Evolutionary conservation across 1,284 basidiomycete species (phyloP), one percentile per base, ranked within the genome.

Genomic region (Pyrrhoderma noxium): DNA sequence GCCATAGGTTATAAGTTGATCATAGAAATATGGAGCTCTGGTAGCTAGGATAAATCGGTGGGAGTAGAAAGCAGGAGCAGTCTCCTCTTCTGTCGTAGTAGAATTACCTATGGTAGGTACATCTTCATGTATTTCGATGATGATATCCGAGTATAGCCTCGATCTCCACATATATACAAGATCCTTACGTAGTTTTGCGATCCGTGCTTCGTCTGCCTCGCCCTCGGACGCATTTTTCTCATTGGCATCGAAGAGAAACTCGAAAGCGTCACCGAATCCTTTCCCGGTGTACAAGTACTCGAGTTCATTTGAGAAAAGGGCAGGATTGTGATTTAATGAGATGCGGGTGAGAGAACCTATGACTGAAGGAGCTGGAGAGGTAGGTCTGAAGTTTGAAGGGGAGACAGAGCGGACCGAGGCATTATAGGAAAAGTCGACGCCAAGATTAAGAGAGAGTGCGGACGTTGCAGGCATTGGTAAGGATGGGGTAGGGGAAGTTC

Each of bases 161-260:
- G 87, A 90, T 23, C 93, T 73, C 93, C 93, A 96, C 91, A 94
- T 94, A 72, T 88, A 96, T 23, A 94, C 89, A 31, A 96, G 74
- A 64, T 96, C 93, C 66, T 93, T 87, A 50, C 83, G 75, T 2
- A 95, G 79, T 66, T 93, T 93, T 69, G 94, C 90, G 47, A 90
- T 69, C n/a, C 89, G 73, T 52, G 78, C 71, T 54, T 85, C 79
- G 56, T 89, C 85, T 0, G 75, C 74, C 47, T 83, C 76, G 37
- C 67, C 72, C 46, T 75, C 71, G 52, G 85, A 79, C 56, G 89
- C 85, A 0, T 75, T 74, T 49, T 82, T 75, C 41, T 68, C 73
- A 47, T 75, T 74, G 53, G 73, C 70, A 57, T 91, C 89, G 60
- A 89, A 90, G 14, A 94, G 79, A 69, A 93, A 93, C 58, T 92